These are phyloP conservation scores for Podosphaera xanthii DNA, from an alignment of 2,329 filamentous ascomycete genomes.

Conservation along the genomic window DNA sequence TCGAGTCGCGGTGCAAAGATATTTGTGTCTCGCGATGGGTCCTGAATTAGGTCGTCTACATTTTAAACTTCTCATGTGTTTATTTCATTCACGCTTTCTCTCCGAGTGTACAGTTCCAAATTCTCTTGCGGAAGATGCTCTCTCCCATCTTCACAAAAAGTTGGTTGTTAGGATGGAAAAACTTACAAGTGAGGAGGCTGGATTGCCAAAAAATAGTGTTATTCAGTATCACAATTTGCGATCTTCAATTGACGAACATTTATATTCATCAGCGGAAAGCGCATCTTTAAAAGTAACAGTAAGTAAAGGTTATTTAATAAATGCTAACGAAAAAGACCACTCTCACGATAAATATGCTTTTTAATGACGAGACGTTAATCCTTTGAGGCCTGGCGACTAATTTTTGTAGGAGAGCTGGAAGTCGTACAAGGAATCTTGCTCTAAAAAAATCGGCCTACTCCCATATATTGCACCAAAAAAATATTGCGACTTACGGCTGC, in stretches of 20 bases:
- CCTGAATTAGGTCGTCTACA: conserved; percentile 19
- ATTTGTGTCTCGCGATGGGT: conserved; percentile 22
- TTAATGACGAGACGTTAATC: neutral
- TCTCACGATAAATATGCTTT: neutral
- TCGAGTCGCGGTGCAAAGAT: conserved; percentile 31
- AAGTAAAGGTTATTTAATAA: neutral
- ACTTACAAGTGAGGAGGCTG: neutral
- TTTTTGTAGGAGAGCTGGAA: neutral
- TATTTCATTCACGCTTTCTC: conserved; percentile 25
- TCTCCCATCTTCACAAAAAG: neutral
- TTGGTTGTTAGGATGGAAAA: neutral
- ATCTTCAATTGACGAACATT: neutral
- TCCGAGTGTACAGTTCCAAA: neutral
- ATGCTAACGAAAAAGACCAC: neutral
- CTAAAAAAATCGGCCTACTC: neutral
- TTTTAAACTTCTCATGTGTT: conserved; percentile 35
- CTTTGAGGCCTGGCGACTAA: neutral
- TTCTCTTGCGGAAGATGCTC: neutral
- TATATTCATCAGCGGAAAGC: neutral
- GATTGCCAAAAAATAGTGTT: neutral
- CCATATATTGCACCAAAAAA: neutral
- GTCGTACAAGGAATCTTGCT: neutral
- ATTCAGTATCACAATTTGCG: neutral
- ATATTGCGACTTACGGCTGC: neutral
- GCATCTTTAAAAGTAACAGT: neutral